Base-by-base conservation (phyloP, 1,139 yeast genomes). In the Pichia sp. region DNA sequence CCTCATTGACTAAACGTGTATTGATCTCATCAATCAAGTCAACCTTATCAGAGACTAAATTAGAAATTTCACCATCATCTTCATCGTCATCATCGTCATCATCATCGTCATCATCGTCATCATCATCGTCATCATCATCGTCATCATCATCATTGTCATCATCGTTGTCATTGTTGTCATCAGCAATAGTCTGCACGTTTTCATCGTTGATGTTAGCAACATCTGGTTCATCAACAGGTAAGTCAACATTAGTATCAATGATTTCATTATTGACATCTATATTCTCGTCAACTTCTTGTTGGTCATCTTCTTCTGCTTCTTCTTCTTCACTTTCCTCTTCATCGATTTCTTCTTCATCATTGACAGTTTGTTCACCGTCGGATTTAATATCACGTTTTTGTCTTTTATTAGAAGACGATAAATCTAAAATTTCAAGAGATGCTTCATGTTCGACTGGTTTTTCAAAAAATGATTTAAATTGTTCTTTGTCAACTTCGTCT, bases 11-110 rank as follows among this genome's bases (percentile, higher is more conserved):
- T 11, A 44, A 21, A 11, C 46, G 47, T 18, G 40, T 36, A 20
- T 41, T 48, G 7, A 48, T 39, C 22, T 39, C 42, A 36, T 48
- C 52, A 19, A 48, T 48, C 21, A 31, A 18, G 38, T 48, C 52
- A 7, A 48, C 44, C 30, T 45, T 45, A 38, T 49, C 50, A 17
- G 50, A 43, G 8, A 46, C 38, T 22, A 49, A 28, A 20, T 44
- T 35, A 4, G 42, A 27, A 34, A 30, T 27, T 18, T 44, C 40
- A 8, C 32, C 40, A 15, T 40, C 30, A 35, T 22, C 30, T 4
- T 10, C n/a, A 8, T n/a, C 34, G 34, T 34, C 38, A 40, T 11
- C 9, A 14, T 34, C 38, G 8, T 17, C 38, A 3, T 18, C 11
- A 19, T 7, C 14, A 5, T 37, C 21, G 4, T 39, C 42, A 12